Percentiles rank a stretch among this genome's conserved stretches.
These are phyloP conservation scores for Mucor sp. DNA, from an alignment of 371 early-diverging fungal species.

Conservation along the genomic window DNA sequence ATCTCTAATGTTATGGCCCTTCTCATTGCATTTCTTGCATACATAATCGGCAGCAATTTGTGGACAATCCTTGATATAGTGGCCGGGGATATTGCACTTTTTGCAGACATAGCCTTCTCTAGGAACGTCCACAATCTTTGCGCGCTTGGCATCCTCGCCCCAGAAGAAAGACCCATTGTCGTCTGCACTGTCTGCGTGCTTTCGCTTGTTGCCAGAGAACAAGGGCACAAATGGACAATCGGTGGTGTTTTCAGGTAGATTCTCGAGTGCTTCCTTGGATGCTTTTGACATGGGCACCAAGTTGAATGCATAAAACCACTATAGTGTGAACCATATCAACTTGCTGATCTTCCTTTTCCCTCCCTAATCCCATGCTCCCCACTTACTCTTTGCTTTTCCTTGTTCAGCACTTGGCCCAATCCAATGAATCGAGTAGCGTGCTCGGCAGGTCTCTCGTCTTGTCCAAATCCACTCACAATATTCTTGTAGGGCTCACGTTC, in stretches of 20 bases:
- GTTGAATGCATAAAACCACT: slow-evolving; percentile 96
- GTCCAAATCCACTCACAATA: slow-evolving; percentile 37
- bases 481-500: slow-evolving; percentile 88
- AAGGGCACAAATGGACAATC: slow-evolving; percentile 57
- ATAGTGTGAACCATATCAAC: neutral
- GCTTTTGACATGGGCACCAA: slow-evolving; percentile 66
- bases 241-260: slow-evolving; percentile 61
- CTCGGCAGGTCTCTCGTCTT: slow-evolving; percentile 44
- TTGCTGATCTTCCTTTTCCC: too few relatives aligned
- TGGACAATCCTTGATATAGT: slow-evolving; percentile 69
- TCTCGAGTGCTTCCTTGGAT: slow-evolving; percentile 35
- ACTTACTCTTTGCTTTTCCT: slow-evolving; percentile 59
- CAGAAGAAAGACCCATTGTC: slow-evolving; percentile 39
- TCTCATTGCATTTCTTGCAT: slow-evolving; percentile 56
- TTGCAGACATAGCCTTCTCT: slow-evolving; percentile 56
- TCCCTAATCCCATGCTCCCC: neutral
- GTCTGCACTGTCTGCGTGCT: slow-evolving; percentile 29
- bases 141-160: slow-evolving; percentile 35
- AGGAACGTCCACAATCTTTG: slow-evolving; percentile 24
- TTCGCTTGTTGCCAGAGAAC: slow-evolving; percentile 34
- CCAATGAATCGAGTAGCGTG: slow-evolving; percentile 87
- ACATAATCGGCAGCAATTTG: slow-evolving; percentile 50
- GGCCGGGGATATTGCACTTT: slow-evolving; percentile 60
- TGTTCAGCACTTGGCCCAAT: slow-evolving; percentile 70
- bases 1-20: slow-evolving; percentile 68